phyloP scores from a whole-genome alignment of 2,329 filamentous ascomycete genomes.

The Botrytis squamosa region DNA sequence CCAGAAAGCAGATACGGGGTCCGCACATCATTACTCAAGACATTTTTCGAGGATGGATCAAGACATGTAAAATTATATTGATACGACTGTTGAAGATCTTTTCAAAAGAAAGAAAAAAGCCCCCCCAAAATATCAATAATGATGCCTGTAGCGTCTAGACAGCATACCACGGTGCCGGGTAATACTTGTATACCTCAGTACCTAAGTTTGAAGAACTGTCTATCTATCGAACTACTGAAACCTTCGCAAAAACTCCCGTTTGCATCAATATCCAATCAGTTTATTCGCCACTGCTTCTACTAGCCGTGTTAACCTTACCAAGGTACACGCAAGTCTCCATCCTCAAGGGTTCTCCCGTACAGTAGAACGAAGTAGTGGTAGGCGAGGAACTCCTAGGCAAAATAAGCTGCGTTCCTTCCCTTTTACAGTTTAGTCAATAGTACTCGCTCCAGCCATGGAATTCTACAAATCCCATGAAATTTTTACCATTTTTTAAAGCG shows the following conservation, averaged over 20 bases:
- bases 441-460: constrained; percentile 16
- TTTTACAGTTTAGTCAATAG: constrained; percentile 4
- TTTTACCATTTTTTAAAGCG: constrained; percentile 19
- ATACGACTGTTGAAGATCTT: neutral
- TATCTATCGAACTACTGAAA: neutral
- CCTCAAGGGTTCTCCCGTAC: neutral
- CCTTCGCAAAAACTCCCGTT: neutral
- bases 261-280: neutral
- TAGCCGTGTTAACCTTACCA: neutral
- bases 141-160: neutral
- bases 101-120: neutral
- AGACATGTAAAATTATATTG: neutral
- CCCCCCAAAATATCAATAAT: neutral
- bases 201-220: neutral
- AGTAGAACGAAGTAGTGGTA: neutral
- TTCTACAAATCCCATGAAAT: constrained; percentile 22
- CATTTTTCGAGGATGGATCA: neutral
- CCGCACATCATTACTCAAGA: neutral
- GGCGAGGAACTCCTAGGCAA: neutral
- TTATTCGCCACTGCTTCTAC: constrained; percentile 5
- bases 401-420: neutral
- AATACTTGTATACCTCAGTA: neutral
- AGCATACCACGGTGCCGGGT: neutral
- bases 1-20: neutral
- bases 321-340: neutral